Conservation (phyloP, 2,329 filamentous ascomycete species). For the Colletotrichum graminicola region DNA sequence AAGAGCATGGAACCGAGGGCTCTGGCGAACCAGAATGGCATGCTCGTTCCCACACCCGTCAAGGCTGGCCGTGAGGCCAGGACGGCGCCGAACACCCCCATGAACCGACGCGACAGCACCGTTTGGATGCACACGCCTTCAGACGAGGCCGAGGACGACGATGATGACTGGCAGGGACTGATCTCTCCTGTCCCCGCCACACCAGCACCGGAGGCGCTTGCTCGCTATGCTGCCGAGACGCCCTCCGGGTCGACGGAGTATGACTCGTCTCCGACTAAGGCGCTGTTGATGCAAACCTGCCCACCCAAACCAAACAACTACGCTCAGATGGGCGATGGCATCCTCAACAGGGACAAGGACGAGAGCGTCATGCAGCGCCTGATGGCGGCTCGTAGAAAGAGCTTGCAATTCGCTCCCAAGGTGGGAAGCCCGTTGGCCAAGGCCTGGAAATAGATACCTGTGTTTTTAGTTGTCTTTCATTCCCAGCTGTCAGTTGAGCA, state of each 20-base stretch:
- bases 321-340: slow-evolving; percentile 57
- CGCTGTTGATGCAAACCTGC: slow-evolving; percentile 65
- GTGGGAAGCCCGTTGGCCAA: slow-evolving; percentile 78
- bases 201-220: slow-evolving; percentile 67
- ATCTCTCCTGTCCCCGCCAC: slow-evolving; percentile 71
- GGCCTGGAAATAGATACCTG: slow-evolving; percentile 57
- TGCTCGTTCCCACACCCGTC: slow-evolving; percentile 62
- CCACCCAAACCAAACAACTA: slow-evolving; percentile 62
- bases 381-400: slow-evolving; percentile 81
- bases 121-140: slow-evolving; percentile 69
- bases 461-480: background rate
- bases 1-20: slow-evolving; percentile 86
- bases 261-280: slow-evolving; percentile 53
- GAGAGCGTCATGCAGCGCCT: slow-evolving; percentile 71
- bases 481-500: background rate
- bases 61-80: slow-evolving; percentile 49
- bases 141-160: slow-evolving; percentile 54
- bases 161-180: slow-evolving; percentile 58
- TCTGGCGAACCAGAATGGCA: slow-evolving; percentile 76
- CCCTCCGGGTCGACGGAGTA: slow-evolving; percentile 53
- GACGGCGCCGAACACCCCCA: slow-evolving; percentile 60
- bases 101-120: slow-evolving; percentile 66
- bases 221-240: slow-evolving; percentile 64
- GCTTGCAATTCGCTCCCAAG: slow-evolving; percentile 81
- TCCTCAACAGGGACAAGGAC: slow-evolving; percentile 65